These are phyloP conservation scores for Venturia nashicola DNA, from an alignment of 2,329 filamentous ascomycete species.

Conservation along the genomic window DNA sequence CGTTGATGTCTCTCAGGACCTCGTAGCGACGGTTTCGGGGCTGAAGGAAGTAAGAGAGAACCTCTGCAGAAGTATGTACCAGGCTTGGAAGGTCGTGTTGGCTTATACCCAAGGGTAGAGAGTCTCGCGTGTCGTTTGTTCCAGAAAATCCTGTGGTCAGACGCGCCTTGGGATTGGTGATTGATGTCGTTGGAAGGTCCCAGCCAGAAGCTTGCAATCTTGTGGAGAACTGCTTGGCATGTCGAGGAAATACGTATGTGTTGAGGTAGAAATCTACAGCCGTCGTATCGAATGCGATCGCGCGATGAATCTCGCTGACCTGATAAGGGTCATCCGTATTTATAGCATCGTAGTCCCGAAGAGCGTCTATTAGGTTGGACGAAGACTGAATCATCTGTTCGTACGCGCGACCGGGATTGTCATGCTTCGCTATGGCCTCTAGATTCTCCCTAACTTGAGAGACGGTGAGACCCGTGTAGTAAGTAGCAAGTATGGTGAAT, in stretches of 20 bases:
- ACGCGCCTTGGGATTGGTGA: not conserved
- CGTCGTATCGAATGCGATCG: slow-evolving; percentile 36
- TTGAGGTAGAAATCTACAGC: slow-evolving; percentile 55
- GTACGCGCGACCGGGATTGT: slow-evolving; percentile 43
- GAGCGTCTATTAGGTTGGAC: slow-evolving; percentile 29
- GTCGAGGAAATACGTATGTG: slow-evolving; percentile 50
- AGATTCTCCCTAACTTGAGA: slow-evolving; percentile 27
- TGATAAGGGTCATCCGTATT: slow-evolving; percentile 46
- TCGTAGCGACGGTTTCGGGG: slow-evolving; percentile 37
- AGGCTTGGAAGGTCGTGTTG: slow-evolving; percentile 48
- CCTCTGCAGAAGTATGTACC: slow-evolving; percentile 50
- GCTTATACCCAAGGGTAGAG: slow-evolving; percentile 49
- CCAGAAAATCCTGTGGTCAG: slow-evolving; percentile 58
- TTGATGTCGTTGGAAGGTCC: slow-evolving; percentile 36
- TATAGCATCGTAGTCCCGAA: slow-evolving; percentile 42
- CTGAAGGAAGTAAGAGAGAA: slow-evolving; percentile 46
- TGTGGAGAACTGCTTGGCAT: slow-evolving; percentile 51
- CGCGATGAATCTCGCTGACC: slow-evolving; percentile 38
- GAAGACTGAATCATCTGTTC: slow-evolving; percentile 24
- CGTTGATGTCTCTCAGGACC: slow-evolving; percentile 18
- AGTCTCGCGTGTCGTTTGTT: slow-evolving; percentile 51
- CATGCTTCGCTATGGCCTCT: slow-evolving; percentile 35
- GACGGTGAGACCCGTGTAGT: slow-evolving; percentile 40
- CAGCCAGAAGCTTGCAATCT: slow-evolving; percentile 56
- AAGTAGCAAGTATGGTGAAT: slow-evolving; percentile 55